Base-by-base conservation (phyloP, 805 yeast genomes). In the Pichia membranifaciens region DNA sequence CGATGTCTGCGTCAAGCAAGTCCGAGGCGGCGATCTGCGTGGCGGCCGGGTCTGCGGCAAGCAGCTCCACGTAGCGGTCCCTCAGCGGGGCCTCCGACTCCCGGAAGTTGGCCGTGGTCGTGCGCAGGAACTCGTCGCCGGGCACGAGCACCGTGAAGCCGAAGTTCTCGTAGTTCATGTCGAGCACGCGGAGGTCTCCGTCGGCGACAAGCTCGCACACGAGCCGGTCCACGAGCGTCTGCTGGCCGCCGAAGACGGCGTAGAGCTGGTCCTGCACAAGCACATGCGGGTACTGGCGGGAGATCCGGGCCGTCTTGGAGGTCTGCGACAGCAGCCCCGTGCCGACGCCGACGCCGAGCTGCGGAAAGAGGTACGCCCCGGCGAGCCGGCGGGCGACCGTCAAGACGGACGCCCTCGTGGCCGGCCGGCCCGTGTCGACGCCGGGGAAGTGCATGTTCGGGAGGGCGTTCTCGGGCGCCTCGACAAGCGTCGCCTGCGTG, bases 201-300 rank as follows among this genome's bases (percentile, higher is more conserved):
- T 21, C 22, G 6, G 29, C 10, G 12, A 46, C 35, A 7, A 46
- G 22, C 15, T 41, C 49, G 25, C 20, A 13, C 5, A 46, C 21
- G 4, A 37, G 13, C 10, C 12, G 12, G 38, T 46, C 49, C 16
- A 46, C 35, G 8, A 16, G 15, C 5, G 49, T 46, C 20, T 46
- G 45, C 25, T 46, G 37, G 8, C 38, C 34, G 36, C 10, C 13
- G 17, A 41, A 46, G 12, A 46, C 16, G 3, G 44, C 40, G 16
- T 46, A 46, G 8, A 46, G 28, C 29, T 46, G 49, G 25, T 46
- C 49, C 29, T 46, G 45, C 5, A 46, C 32, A 4, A 41, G 17
- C 5, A 46, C 13, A 12, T 42, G 37, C 4, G 49, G 49, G 28
- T 46, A 46, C 15, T 46, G 45, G 18, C 33, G 37, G 12, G 45